Evolutionary conservation across 345 rosid genomes (phyloP).

Genomic region (Isatis tinctoria): DNA sequence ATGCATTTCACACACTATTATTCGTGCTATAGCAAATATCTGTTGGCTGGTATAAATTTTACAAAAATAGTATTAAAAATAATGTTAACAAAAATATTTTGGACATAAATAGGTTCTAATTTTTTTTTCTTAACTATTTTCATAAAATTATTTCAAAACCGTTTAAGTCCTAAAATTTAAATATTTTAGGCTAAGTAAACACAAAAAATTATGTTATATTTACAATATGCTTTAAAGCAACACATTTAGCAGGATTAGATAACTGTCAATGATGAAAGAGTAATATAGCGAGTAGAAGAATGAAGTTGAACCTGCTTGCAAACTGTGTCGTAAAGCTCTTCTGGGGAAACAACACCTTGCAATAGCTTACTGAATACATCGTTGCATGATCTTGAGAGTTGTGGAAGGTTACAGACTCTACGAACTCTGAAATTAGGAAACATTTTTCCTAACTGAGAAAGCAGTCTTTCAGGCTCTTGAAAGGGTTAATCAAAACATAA

Average conservation of each 20-base stretch:
- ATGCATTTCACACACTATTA: no score
- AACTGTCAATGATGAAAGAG: background rate
- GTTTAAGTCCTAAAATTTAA: no score
- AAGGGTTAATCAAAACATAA: background rate
- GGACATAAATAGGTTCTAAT: no score
- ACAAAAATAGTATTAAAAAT: no score
- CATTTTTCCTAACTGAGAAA: background rate
- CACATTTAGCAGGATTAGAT: background rate
- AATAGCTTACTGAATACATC: slow-evolving; percentile 74
- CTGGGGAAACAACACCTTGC: slow-evolving; percentile 71
- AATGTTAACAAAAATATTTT: no score
- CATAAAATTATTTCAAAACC: no score
- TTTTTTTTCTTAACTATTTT: no score
- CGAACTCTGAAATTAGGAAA: slow-evolving; percentile 58
- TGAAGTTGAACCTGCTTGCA: slow-evolving; percentile 75
- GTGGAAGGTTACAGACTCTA: slow-evolving; percentile 46
- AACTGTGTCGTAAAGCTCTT: slow-evolving; percentile 69
- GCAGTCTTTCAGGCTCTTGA: background rate
- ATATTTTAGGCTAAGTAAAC: no score
- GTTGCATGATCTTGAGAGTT: slow-evolving; percentile 74
- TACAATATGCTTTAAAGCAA: no score
- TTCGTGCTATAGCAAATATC: no score
- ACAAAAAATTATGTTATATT: no score
- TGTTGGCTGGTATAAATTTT: no score
- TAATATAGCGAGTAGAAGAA: background rate